These are phyloP conservation scores for Xylariomycetidae sp. DNA, from an alignment of 2,329 filamentous ascomycete species.

Conservation along the genomic window DNA sequence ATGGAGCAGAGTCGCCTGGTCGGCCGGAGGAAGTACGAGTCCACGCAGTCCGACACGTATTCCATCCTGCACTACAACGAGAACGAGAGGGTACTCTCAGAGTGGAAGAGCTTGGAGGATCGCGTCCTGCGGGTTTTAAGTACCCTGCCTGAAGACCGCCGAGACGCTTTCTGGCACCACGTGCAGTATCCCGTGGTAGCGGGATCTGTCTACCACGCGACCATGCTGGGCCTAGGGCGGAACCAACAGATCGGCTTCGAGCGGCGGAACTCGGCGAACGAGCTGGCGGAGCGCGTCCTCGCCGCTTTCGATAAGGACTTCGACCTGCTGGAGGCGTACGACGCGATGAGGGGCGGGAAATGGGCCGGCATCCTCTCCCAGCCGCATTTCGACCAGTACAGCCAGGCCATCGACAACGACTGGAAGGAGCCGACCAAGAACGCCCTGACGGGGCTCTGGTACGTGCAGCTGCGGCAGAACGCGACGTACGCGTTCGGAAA, in stretches of 20 bases:
- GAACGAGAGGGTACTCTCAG: slow-evolving; percentile 46
- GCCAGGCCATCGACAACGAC: slow-evolving; percentile 56
- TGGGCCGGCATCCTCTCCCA: slow-evolving; percentile 53
- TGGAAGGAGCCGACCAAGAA: slow-evolving; percentile 53
- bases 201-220: slow-evolving; percentile 46
- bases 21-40: slow-evolving; percentile 55
- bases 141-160: slow-evolving; percentile 35
- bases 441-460: slow-evolving; percentile 48
- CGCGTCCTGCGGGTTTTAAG: slow-evolving; percentile 42
- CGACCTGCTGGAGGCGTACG: slow-evolving; percentile 44
- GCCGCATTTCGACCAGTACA: slow-evolving; percentile 33
- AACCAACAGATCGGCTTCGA: slow-evolving; percentile 54
- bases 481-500: slow-evolving; percentile 47
- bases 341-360: slow-evolving; percentile 46
- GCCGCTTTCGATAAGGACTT: slow-evolving; percentile 47
- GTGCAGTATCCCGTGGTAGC: slow-evolving; percentile 57
- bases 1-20: slow-evolving; percentile 45
- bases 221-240: slow-evolving; percentile 40
- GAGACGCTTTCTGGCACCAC: slow-evolving; percentile 55
- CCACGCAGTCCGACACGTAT: slow-evolving; percentile 52
- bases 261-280: slow-evolving; percentile 52
- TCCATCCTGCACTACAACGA: slow-evolving; percentile 57
- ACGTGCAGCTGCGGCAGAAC: slow-evolving; percentile 45
- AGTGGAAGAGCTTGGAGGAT: slow-evolving; percentile 46
- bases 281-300: slow-evolving; percentile 39